Percentiles rank a stretch among this genome's conserved stretches.
Evolutionary conservation across 2,329 filamentous ascomycete species (phyloP).

Genomic region (Sporothrix humicola): DNA sequence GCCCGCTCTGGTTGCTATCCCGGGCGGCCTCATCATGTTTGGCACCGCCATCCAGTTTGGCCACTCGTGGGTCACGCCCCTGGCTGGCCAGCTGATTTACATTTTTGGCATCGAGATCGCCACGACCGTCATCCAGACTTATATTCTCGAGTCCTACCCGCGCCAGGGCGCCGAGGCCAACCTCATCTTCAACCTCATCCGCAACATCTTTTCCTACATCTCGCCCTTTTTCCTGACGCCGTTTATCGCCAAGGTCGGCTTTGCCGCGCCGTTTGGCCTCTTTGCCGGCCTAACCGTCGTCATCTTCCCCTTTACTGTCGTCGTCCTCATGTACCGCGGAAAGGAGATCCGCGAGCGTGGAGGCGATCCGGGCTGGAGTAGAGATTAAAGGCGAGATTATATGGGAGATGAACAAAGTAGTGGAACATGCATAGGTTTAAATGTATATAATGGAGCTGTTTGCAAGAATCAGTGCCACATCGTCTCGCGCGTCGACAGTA

Average conservation of each 20-base stretch:
- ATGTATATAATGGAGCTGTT: too few relatives aligned
- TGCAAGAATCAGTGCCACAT: too few relatives aligned
- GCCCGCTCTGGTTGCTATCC: constrained; percentile 17
- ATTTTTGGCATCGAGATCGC: constrained; percentile 28
- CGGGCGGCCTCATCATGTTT: constrained; percentile 27
- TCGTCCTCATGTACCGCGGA: constrained; percentile 24
- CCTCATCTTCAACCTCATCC: constrained; percentile 25
- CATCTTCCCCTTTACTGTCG: constrained; percentile 21
- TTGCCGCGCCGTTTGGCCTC: constrained; percentile 20
- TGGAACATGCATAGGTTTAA: too few relatives aligned
- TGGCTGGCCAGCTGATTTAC: constrained; percentile 20
- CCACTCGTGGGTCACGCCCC: constrained; percentile 26
- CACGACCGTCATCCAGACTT: constrained; percentile 26
- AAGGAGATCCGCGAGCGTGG: constrained; percentile 18
- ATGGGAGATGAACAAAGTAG: too few relatives aligned
- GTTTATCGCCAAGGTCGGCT: constrained; percentile 13
- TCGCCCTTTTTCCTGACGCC: constrained; percentile 27
- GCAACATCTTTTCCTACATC: constrained; percentile 27
- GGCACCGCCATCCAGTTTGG: constrained; percentile 27
- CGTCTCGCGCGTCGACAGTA: too few relatives aligned
- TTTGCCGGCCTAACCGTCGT: constrained; percentile 23
- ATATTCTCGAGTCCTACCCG: constrained; percentile 27
- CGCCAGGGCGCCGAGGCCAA: constrained; percentile 28
- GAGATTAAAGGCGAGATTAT: neutral
- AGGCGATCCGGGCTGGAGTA: constrained; percentile 27